phyloP scores from a whole-genome alignment of 371 early-diverging fungal genomes.

The Dentiscutata heterogama region DNA sequence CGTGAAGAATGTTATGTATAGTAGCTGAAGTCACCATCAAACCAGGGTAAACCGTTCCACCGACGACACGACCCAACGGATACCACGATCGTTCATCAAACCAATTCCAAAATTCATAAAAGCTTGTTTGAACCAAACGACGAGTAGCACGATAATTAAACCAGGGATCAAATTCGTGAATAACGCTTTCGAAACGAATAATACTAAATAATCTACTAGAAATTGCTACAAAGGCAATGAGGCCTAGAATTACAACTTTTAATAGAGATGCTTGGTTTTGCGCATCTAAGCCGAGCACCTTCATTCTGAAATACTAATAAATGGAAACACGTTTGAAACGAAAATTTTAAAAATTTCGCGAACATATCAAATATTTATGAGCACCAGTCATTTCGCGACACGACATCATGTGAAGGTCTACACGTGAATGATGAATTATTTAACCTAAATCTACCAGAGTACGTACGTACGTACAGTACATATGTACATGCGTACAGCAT shows the following conservation, averaged over 20 bases:
- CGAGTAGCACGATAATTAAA: slow-evolving; percentile 99
- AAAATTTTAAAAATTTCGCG: background rate
- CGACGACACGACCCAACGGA: slow-evolving; percentile 98
- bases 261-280: slow-evolving; percentile 68
- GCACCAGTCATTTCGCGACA: slow-evolving; percentile 29
- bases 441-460: too few species aligned
- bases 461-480: too few species aligned
- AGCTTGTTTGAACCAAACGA: slow-evolving; percentile 94
- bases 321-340: background rate
- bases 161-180: slow-evolving; percentile 99
- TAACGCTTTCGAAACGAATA: slow-evolving; percentile 95
- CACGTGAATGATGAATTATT: too few species aligned
- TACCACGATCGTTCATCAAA: slow-evolving; percentile 99
- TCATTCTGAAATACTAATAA: background rate
- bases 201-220: slow-evolving; percentile 96
- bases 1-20: slow-evolving; percentile 92
- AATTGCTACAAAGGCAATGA: slow-evolving; percentile 91
- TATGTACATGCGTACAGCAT: too few species aligned
- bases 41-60: slow-evolving; percentile 98
- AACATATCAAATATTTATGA: background rate
- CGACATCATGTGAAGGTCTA: background rate
- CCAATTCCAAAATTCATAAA: slow-evolving; percentile 99
- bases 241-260: slow-evolving; percentile 80
- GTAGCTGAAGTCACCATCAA: slow-evolving; percentile 98
- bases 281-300: slow-evolving; percentile 57